Conservation (phyloP, 352 stramenopile species). For the Phytophthora pisi region DNA sequence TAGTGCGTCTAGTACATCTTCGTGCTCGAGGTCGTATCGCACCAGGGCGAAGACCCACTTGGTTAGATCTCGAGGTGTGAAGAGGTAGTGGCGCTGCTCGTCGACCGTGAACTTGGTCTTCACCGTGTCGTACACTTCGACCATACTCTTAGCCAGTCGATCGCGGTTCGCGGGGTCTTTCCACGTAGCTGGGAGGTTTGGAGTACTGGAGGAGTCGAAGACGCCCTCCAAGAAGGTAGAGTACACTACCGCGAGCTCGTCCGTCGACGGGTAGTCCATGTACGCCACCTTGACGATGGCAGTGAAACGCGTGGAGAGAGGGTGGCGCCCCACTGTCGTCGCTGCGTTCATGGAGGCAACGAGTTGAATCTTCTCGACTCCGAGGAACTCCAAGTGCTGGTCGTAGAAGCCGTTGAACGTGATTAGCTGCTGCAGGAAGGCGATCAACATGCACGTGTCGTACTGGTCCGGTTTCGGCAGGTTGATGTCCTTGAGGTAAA, state of each 20-base stretch:
- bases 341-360: constrained; percentile 95
- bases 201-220: constrained; percentile 50
- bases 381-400: constrained; percentile 93
- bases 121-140: constrained; percentile 91
- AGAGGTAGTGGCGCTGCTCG: constrained; percentile 95
- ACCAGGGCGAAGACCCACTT: constrained; percentile 91
- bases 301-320: constrained; percentile 93
- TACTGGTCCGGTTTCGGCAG: constrained; percentile 95
- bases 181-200: constrained; percentile 53
- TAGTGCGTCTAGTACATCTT: constrained; percentile 92
- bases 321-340: constrained; percentile 92
- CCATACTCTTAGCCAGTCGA: constrained; percentile 87
- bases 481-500: constrained; percentile 98
- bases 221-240: constrained; percentile 88
- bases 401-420: constrained; percentile 98
- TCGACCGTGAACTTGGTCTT: constrained; percentile 93
- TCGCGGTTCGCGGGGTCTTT: constrained; percentile 65
- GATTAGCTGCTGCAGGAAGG: constrained; percentile 95
- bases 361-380: constrained; percentile 94
- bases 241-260: constrained; percentile 92
- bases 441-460: constrained; percentile 96
- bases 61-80: constrained; percentile 93
- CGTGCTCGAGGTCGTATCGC: constrained; percentile 89
- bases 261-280: constrained; percentile 92
- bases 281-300: constrained; percentile 93